Base-by-base conservation (phyloP, 805 yeast species). In the Metschnikowia orientalis region DNA sequence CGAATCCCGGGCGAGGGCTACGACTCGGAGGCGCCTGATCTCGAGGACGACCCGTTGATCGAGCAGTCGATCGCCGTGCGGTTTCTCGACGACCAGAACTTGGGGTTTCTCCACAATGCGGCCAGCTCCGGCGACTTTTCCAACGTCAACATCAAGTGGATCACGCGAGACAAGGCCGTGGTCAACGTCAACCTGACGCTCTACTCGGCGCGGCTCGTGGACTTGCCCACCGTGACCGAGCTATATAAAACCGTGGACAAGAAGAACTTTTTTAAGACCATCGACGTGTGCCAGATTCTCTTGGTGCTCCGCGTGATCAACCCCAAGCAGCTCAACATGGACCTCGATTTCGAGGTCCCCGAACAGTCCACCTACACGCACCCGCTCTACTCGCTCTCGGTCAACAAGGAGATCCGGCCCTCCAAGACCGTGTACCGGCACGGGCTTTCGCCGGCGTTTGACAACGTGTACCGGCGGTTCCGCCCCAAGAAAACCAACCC, bases 21-120 rank as follows among this genome's bases (percentile, higher is more conserved):
- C 57, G 98, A 90, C 53, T 82, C 95, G 2, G 97, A 90, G 50
- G 97, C 95, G 12, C 95, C 96, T 0, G 97, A 90, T 45, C 66
- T 86, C 16, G 98, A 92, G 54, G 96, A 88, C 40, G 97, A 92
- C 51, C 97, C 98, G 1, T 61, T 87, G 40, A 65, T 87, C 6
- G 97, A 92, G 51, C 95, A 86, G 44, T 95, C 92, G 0, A 69
- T 92, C 1, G 68, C 88, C 1, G 56, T 92, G 26, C 69, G 98
- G 34, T 78, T 90, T 61, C 44, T 79, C n/a, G 69, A 75, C 45
- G 86, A 80, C 38, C 67, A 72, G 7, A 81, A 81, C 35, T 58
- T 85, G 22, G 95, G 85, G 36, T 76, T 74, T 40, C 74, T 90
- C 7, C 77, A 81, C 35, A 74, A 77, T 34, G 86, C 92, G 12